phyloP scores from a whole-genome alignment of 2,329 filamentous ascomycete species.

The Madurella mycetomatis region DNA sequence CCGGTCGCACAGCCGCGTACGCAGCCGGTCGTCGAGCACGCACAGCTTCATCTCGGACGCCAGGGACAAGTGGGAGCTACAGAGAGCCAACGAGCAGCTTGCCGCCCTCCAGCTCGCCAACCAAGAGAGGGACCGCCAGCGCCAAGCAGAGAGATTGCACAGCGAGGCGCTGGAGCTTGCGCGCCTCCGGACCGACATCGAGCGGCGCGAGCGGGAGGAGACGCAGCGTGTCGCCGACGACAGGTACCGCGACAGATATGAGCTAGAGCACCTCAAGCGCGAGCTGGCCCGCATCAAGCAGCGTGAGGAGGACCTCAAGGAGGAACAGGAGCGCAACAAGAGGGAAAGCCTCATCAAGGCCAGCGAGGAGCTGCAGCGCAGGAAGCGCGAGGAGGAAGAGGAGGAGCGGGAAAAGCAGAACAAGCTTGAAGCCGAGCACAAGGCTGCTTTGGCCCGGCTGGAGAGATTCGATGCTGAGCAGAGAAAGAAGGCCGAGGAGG shows the following conservation, averaged over 20 bases:
- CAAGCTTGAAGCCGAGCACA: slow-evolving; percentile 26
- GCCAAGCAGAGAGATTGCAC: slow-evolving; percentile 29
- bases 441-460: slow-evolving; percentile 45
- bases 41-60: slow-evolving; percentile 31
- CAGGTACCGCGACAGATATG: slow-evolving; percentile 17
- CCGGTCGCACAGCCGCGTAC: slow-evolving; percentile 33
- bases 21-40: slow-evolving; percentile 25
- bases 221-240: slow-evolving; percentile 16
- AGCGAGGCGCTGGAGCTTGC: slow-evolving; percentile 11
- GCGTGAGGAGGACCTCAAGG: slow-evolving; percentile 33
- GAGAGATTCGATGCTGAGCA: slow-evolving; percentile 37
- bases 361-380: slow-evolving; percentile 45
- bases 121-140: slow-evolving; percentile 25
- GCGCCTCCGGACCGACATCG: slow-evolving; percentile 11
- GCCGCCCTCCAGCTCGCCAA: slow-evolving; percentile 39
- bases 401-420: slow-evolving; percentile 17
- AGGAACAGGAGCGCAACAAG: slow-evolving; percentile 30
- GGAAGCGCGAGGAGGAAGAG: slow-evolving; percentile 31
- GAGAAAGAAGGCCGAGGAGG: slow-evolving; percentile 13
- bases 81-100: slow-evolving; percentile 40
- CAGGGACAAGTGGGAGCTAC: slow-evolving; percentile 32
- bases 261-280: slow-evolving; percentile 14
- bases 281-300: slow-evolving; percentile 15
- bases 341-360: slow-evolving; percentile 47
- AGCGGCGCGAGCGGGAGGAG: slow-evolving; percentile 13